Conservation (phyloP, 768 basidiomycete genomes). For the Tylopilus sp. region DNA sequence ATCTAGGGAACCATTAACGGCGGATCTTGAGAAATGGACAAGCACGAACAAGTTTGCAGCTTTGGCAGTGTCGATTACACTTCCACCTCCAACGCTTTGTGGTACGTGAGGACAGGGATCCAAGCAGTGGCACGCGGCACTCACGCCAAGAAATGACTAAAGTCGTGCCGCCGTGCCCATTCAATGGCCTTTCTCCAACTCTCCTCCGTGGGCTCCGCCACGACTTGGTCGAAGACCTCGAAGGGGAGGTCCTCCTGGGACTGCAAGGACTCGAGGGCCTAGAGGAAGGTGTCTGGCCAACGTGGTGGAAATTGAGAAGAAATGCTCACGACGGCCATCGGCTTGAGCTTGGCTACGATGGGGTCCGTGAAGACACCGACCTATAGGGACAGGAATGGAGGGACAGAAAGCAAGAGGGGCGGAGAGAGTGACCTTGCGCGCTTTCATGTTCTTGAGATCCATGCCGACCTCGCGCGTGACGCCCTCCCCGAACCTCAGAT, state of each 20-base stretch:
- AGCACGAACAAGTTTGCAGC: constrained; percentile 77
- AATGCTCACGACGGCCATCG: constrained; percentile 74
- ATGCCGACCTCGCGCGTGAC: constrained; percentile 89
- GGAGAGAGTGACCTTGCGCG: constrained; percentile 57
- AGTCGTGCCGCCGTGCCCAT: constrained; percentile 83
- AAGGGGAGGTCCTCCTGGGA: constrained; percentile 72
- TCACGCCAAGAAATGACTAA: constrained; percentile 90
- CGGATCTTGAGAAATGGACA: neutral
- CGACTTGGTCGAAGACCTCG: constrained; percentile 76
- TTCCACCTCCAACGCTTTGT: constrained; percentile 83
- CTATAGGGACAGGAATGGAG: constrained; percentile 37
- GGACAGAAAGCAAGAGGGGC: neutral
- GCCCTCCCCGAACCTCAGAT: constrained; percentile 86
- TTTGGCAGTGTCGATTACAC: constrained; percentile 94
- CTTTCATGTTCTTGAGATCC: constrained; percentile 93
- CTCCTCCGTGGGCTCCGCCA: constrained; percentile 89
- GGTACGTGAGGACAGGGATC: neutral
- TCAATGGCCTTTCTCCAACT: constrained; percentile 86
- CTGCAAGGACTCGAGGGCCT: constrained; percentile 82
- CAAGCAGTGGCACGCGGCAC: constrained; percentile 24
- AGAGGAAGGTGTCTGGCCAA: neutral
- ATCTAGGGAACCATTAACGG: constrained; percentile 42
- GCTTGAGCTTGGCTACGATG: constrained; percentile 73
- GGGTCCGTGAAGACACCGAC: constrained; percentile 94
- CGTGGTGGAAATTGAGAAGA: neutral